phyloP scores from a whole-genome alignment of 148 eudicot genomes.

The Polygonum maritimum region DNA sequence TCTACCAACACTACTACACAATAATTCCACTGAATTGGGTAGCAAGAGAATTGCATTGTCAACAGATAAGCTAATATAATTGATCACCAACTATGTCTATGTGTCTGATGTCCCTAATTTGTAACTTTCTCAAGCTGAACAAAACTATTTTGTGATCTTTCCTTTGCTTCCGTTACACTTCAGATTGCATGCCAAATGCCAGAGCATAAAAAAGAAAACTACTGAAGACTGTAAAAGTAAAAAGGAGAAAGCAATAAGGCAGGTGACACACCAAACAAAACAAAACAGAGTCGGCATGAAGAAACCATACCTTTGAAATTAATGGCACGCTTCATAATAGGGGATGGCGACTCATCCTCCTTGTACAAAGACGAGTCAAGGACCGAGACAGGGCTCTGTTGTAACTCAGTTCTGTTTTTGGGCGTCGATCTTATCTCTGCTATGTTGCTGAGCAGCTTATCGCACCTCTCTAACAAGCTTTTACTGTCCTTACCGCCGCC shows the following conservation, averaged over 20 bases:
- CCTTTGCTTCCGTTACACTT: background rate
- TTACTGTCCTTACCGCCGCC: conserved; percentile 57
- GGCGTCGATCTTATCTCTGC: conserved; percentile 50
- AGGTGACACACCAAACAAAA: background rate
- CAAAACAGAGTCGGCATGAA: background rate
- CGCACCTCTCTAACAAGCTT: conserved; percentile 66
- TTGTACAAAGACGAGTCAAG: conserved; percentile 84
- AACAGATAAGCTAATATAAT: background rate
- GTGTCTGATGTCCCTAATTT: background rate
- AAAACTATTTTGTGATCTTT: background rate
- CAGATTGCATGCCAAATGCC: conserved; percentile 4
- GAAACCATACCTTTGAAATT: conserved; percentile 69
- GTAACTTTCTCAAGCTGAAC: background rate
- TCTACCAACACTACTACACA: background rate
- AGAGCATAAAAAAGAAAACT: background rate
- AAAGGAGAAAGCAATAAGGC: background rate
- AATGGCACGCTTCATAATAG: conserved; percentile 69
- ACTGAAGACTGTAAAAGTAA: background rate
- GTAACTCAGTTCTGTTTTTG: conserved; percentile 39
- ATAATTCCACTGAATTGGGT: background rate
- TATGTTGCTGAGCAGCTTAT: conserved; percentile 61
- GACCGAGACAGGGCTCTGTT: conserved; percentile 93
- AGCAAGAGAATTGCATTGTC: background rate
- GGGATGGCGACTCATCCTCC: conserved; percentile 89
- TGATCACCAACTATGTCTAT: background rate